A percentile compares a stretch with the other conserved stretches of the same genome.
These are phyloP conservation scores for Cornus kousa DNA, from an alignment of 148 eudicot species.

Conservation along the genomic window DNA sequence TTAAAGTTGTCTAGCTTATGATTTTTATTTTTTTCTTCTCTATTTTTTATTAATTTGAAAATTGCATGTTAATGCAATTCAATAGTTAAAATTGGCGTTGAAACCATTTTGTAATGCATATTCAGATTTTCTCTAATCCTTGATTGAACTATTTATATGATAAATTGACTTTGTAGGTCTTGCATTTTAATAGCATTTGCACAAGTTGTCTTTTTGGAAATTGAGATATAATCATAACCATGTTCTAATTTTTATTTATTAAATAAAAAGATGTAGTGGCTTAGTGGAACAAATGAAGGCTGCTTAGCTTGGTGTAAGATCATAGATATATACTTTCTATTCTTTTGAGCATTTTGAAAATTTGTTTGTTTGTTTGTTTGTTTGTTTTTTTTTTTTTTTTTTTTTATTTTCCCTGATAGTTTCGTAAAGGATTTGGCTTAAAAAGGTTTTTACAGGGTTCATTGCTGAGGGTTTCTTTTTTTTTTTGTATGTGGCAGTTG, in stretches of 20 bases:
- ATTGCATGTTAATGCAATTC: too few species aligned
- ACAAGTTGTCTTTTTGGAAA: background rate
- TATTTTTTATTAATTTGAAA: too few species aligned
- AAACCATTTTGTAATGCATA: too few species aligned
- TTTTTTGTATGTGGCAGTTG: constrained; percentile 42
- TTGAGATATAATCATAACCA: background rate
- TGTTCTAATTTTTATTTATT: background rate
- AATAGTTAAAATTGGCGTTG: too few species aligned
- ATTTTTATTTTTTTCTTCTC: too few species aligned
- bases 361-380: background rate
- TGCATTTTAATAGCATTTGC: background rate
- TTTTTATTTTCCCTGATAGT: too few species aligned
- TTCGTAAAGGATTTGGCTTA: background rate
- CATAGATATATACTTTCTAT: background rate
- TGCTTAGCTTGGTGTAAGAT: background rate
- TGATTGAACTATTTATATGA: too few species aligned
- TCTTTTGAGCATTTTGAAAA: background rate
- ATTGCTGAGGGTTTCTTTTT: background rate
- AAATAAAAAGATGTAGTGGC: background rate
- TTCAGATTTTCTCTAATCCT: too few species aligned
- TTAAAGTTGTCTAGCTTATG: too few species aligned
- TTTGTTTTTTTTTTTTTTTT: too few species aligned
- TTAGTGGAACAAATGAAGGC: background rate
- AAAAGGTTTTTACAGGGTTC: background rate
- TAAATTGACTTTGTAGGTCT: background rate